Evolutionary conservation across 108 stramenopile species (phyloP), one percentile per base, ranked within the genome.

Genomic region (Nannochloropsis gaditana): DNA sequence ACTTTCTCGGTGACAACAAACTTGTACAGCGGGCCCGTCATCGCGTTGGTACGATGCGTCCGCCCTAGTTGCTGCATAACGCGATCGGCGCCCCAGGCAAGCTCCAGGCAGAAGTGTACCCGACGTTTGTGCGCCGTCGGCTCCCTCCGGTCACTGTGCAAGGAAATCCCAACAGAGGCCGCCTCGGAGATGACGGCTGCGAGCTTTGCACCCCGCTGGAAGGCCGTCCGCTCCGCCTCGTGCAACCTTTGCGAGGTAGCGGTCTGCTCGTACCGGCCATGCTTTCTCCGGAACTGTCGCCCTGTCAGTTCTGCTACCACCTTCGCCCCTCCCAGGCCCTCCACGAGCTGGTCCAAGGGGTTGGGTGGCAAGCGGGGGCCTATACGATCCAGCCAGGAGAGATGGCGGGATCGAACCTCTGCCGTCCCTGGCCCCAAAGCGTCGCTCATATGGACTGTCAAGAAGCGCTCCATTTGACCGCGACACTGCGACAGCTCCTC

Each of bases 61-160:
- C 95, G 86, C 8, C 95, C 95, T 41, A 95, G 87, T 82, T 95
- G 95, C 90, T 95, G 94, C n/a, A 95, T 93, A 5, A 94, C 94
- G 87, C 93, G 94, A 87, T 95, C 95, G 3, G 95, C 95, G 11
- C 93, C 91, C 95, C 95, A 95, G 3, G 95, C 93, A n/a, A 95
- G 91, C 88, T 95, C 95, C 45, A 95, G 90, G 45, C 94, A 95
- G 45, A 94, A 92, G 87, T 95, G 95, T 17, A 94, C 91, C 5
- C 95, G 91, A 9, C 93, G 85, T 47, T 83, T 88, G 45, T 42
- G 47, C 41, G 41, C 59, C 2, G 59, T 73, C 2, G 59, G 59
- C 59, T 73, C 59, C 59, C 59, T 73, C 6, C 59, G 59, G n/a
- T 73, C 59, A 73, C 59, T 73, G 59, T 73, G 94, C 45, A 94